Evolutionary conservation across 306 rosid genomes (phyloP), one percentile per base, ranked within the genome.

Genomic region (Herpetospermum pedunculosum): DNA sequence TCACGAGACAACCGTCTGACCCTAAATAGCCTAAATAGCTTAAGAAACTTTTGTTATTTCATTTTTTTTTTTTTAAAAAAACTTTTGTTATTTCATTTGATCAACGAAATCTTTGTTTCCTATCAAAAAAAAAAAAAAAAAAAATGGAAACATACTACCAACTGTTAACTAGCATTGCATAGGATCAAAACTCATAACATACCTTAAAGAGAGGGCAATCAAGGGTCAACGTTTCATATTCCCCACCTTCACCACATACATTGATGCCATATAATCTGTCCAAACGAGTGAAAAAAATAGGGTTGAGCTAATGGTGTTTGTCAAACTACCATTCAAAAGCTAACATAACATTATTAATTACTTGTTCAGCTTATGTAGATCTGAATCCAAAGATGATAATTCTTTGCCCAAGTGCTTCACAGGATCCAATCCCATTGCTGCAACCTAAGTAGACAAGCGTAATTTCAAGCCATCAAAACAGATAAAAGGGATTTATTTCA

Each of bases 221-320:
- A 77, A 93, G 94, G 74, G 96, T 91, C 84, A 93, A 82, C 2
- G 98, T 89, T 80, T 93, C 98, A 85, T 90, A 93, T 79, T 93
- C 98, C 60, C 98, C 97, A 84, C 96, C 98, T 89, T 93, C 98
- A 35, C 98, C 98, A 10, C 98, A 93, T 28, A 91, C 96, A 79
- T 91, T 93, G 72, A 87, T 86, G 79, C 97, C 98, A 78, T 87
- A 93, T 79, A 87, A 74, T 80, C 98, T 93, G 87, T 73, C 78
- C 75, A 68, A 73, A 69, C 29, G 46, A 77, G 37, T 77, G 58
- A 60, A 72, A 59, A 35, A 60, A 15, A 18, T 68, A 37, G n/a
- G n/a, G n/a, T n/a, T n/a, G n/a, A n/a, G 37, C 73, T 40, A 41
- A 40, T 23, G 30, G 15, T 26, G 75, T 44, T 48, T 74, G 68